Conservation (phyloP, 116 monocot genomes). For the Papilionanthe hybrid region DNA sequence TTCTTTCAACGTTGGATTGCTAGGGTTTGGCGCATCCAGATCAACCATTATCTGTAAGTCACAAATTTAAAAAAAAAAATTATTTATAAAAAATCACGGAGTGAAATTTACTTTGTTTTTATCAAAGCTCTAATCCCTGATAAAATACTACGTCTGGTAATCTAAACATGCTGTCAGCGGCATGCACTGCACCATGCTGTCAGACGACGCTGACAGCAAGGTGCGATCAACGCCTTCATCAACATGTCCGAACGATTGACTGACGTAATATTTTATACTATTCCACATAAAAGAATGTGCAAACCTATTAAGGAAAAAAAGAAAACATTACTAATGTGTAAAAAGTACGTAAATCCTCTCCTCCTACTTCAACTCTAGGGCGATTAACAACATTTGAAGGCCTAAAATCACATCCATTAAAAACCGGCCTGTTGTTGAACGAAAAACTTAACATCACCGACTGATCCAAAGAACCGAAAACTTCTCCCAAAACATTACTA, state of each 20-base stretch:
- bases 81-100: no score
- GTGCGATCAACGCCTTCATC: no score
- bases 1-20: slow-evolving; percentile 23
- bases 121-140: no score
- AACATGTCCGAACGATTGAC: no score
- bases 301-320: not conserved
- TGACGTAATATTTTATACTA: no score
- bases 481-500: slow-evolving; percentile 17
- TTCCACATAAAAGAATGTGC: no score
- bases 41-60: slow-evolving; percentile 25
- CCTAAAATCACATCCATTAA: slow-evolving; percentile 23
- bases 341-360: slow-evolving; percentile 16
- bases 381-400: slow-evolving; percentile 10
- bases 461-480: slow-evolving; percentile 13
- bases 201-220: no score
- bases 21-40: slow-evolving; percentile 27
- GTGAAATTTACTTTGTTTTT: no score
- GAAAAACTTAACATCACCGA: not conserved
- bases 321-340: slow-evolving; percentile 18
- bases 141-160: no score
- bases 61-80: no score
- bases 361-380: slow-evolving; percentile 22
- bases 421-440: slow-evolving; percentile 11
- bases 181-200: no score
- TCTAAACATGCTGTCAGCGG: no score